phyloP scores from a whole-genome alignment of 768 basidiomycete species.

The Auriculariales sp. region DNA sequence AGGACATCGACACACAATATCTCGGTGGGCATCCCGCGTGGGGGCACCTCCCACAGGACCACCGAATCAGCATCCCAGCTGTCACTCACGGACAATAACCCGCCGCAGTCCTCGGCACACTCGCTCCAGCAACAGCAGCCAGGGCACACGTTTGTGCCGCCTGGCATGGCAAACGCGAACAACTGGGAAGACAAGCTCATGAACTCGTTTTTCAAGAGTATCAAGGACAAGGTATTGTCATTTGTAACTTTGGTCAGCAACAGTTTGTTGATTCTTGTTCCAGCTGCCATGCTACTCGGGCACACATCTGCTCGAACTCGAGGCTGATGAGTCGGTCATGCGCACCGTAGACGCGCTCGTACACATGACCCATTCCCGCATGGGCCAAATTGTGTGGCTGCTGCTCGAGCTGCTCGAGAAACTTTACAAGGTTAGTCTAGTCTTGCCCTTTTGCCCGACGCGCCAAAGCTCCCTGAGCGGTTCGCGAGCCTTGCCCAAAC shows the following conservation, averaged over 20 bases:
- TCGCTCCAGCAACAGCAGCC: neutral
- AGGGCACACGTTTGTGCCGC: neutral
- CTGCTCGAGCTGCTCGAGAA: slow-evolving; percentile 67
- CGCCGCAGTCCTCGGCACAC: slow-evolving; percentile 1
- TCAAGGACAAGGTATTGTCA: neutral
- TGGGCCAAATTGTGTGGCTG: slow-evolving; percentile 69
- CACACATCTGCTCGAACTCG: slow-evolving; percentile 51
- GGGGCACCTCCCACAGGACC: neutral
- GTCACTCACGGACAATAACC: neutral
- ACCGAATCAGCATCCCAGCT: neutral
- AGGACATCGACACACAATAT: neutral
- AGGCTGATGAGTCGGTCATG: slow-evolving; percentile 59
- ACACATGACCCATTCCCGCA: slow-evolving; percentile 60
- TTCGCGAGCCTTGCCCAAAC: slow-evolving; percentile 4
- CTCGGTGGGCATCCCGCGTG: neutral
- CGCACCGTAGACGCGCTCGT: slow-evolving; percentile 67
- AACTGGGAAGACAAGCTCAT: neutral
- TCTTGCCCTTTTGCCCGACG: slow-evolving; percentile 5
- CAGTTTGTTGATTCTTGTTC: neutral
- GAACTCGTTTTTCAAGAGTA: slow-evolving; percentile 1
- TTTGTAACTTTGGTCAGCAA: neutral
- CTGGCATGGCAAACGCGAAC: neutral
- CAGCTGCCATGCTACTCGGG: slow-evolving; percentile 84
- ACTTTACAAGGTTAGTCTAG: slow-evolving; percentile 46
- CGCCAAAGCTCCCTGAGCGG: no score